Conservation (phyloP, 257 asterid species). For the Phtheirospermum japonicum region DNA sequence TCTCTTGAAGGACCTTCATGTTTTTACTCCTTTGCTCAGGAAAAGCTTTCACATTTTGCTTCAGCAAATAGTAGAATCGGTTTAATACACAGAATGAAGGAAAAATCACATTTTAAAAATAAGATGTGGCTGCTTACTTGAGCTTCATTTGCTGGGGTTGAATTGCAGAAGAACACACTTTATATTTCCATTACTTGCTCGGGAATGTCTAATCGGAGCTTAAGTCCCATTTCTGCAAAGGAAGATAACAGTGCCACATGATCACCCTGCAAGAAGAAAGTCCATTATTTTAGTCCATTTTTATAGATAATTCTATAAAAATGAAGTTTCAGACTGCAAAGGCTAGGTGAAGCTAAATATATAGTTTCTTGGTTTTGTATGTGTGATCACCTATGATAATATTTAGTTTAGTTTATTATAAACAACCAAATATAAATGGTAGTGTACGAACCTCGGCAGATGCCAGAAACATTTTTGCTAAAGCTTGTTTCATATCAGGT, state of each 20-base stretch:
- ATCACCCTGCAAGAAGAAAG: slow-evolving; percentile 71
- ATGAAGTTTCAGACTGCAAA: slow-evolving; percentile 15
- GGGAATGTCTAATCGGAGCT: slow-evolving; percentile 88
- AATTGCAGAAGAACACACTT: slow-evolving; percentile 74
- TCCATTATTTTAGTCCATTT: slow-evolving; percentile 6
- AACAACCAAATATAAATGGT: slow-evolving; percentile 16
- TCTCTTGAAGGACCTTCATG: slow-evolving; percentile 72
- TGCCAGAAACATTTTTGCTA: slow-evolving; percentile 96
- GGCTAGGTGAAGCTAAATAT: slow-evolving; percentile 22
- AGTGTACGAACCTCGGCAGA: slow-evolving; percentile 82
- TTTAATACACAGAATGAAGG: slow-evolving; percentile 24
- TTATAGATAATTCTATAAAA: not conserved
- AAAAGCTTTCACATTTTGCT: slow-evolving; percentile 75
- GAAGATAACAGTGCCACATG: slow-evolving; percentile 92
- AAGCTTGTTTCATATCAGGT: slow-evolving; percentile 71
- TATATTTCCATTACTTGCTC: slow-evolving; percentile 95
- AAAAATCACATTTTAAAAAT: not conserved
- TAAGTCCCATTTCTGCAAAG: slow-evolving; percentile 90
- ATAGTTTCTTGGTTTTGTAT: slow-evolving; percentile 7
- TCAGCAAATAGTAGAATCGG: slow-evolving; percentile 34
- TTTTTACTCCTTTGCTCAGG: slow-evolving; percentile 76
- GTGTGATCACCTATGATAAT: slow-evolving; percentile 15
- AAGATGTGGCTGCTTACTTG: slow-evolving; percentile 46
- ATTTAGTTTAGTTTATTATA: not conserved
- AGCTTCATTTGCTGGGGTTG: slow-evolving; percentile 88